Evolutionary conservation across 805 yeast genomes (phyloP), one percentile per base, ranked within the genome.

Genomic region (Yarrowia yakushimensis): DNA sequence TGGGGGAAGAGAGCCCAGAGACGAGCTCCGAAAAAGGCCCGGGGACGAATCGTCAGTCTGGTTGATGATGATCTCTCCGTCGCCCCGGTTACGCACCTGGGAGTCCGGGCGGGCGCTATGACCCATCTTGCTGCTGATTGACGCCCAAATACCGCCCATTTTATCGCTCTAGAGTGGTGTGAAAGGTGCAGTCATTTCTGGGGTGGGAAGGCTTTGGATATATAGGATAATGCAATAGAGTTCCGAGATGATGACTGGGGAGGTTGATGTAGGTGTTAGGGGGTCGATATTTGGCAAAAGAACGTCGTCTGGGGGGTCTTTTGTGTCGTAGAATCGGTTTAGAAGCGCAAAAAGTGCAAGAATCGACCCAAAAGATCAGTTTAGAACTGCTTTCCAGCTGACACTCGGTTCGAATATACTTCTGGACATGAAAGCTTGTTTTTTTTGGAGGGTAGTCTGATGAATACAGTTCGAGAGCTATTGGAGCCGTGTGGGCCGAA

Each of bases 61-160:
- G 28, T 37, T 52, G 33, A 36, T 31, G 28, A 55, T 48, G 15
- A 55, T 37, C n/a, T 55, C 61, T 15, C 61, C 61, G 48, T 55
- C 61, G 25, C 61, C 61, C n/a, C 61, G 61, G 48, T 55, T 55
- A 23, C 61, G 46, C 34, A 55, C 28, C 39, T 37, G 36, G 20
- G 48, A 22, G 20, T 52, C 36, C 20, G 48, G 48, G 42, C 28
- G 36, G 3, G 28, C 30, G 48, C 48, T 39, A 27, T 39, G 36
- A 23, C 48, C 27, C 48, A 55, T 31, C 18, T 55, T 55, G 28
- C 18, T 13, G 28, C 23, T 37, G 2, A 41, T 7, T 2, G 48
- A 43, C 42, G 61, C 61, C 61, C 61, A 55, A 27, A 55, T 55
- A 18, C 59, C 57, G 45, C 27, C 61, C 61, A 55, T 55, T 17